phyloP scores from a whole-genome alignment of 768 basidiomycete species.

The Chiua virens region DNA sequence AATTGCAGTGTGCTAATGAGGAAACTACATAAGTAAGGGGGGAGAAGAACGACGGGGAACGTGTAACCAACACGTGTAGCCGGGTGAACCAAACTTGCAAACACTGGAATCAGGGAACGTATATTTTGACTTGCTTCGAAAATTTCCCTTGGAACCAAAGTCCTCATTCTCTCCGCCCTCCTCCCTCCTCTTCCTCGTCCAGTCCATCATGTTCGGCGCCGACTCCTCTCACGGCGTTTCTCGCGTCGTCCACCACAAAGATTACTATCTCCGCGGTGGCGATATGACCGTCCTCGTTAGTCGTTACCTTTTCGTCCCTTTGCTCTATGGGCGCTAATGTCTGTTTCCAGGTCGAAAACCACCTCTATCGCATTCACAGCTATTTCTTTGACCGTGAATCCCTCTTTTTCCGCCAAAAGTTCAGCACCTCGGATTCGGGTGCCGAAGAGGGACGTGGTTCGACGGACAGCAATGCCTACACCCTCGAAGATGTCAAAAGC shows the following conservation, averaged over 20 bases:
- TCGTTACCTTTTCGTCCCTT: slow-evolving; percentile 1
- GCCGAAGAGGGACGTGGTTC: slow-evolving; percentile 37
- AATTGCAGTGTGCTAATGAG: slow-evolving; percentile 12
- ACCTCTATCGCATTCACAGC: slow-evolving; percentile 56
- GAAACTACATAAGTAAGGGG: slow-evolving; percentile 18
- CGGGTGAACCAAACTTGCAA: slow-evolving; percentile 14
- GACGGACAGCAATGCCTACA: slow-evolving; percentile 41
- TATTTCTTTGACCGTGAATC: slow-evolving; percentile 69
- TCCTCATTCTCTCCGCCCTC: slow-evolving; percentile 26
- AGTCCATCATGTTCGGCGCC: slow-evolving; percentile 25
- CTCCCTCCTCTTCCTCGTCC: slow-evolving; percentile 27
- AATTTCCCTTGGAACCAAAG: slow-evolving; percentile 36
- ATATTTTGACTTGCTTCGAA: slow-evolving; percentile 37
- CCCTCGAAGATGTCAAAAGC: slow-evolving; percentile 43
- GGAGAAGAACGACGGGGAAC: slow-evolving; percentile 21
- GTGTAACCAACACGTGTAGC: slow-evolving; percentile 39
- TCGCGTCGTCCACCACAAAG: slow-evolving; percentile 36
- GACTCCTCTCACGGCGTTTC: slow-evolving; percentile 28
- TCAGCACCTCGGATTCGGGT: slow-evolving; percentile 29
- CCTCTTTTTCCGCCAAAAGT: slow-evolving; percentile 39
- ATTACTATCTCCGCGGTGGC: slow-evolving; percentile 57
- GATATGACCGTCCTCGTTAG: slow-evolving; percentile 60
- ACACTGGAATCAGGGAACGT: slow-evolving; percentile 31
- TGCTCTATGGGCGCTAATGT: slow-evolving; percentile 9
- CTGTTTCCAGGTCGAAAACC: slow-evolving; percentile 52